These are phyloP conservation scores for Diplocarpon mali DNA, from an alignment of 2,329 filamentous ascomycete genomes.

Conservation along the genomic window DNA sequence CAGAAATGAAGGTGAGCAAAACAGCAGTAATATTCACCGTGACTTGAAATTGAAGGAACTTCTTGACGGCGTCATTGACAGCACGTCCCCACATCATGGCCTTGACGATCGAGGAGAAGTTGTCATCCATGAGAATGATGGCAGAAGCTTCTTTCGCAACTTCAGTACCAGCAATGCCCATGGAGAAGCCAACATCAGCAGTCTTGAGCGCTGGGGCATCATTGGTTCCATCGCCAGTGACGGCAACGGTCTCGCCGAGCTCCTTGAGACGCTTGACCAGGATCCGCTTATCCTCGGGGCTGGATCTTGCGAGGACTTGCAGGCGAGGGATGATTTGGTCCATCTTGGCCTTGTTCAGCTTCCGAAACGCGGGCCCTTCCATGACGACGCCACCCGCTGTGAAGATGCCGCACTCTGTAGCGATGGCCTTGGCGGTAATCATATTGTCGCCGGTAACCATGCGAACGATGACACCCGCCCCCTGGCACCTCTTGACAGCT, in stretches of 20 bases:
- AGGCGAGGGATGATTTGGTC: constrained; percentile 48
- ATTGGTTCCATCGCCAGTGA: constrained; percentile 57
- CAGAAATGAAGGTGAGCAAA: constrained; percentile 64
- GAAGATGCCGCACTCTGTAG: constrained; percentile 56
- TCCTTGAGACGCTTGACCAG: constrained; percentile 54
- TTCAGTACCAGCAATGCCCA: constrained; percentile 56
- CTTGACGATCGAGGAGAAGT: constrained; percentile 52
- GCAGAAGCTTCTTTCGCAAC: constrained; percentile 51
- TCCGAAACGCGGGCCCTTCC: constrained; percentile 58
- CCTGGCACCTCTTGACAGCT: constrained; percentile 55
- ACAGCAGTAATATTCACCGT: constrained; percentile 76
- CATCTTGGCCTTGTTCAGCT: constrained; percentile 48
- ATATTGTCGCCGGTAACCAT: constrained; percentile 69
- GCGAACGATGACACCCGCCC: constrained; percentile 59
- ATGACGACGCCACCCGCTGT: constrained; percentile 47
- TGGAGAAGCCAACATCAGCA: constrained; percentile 56
- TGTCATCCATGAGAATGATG: constrained; percentile 52
- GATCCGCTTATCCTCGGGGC: constrained; percentile 57
- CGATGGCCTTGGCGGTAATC: constrained; percentile 62
- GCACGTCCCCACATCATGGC: constrained; percentile 51
- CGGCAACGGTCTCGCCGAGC: constrained; percentile 54
- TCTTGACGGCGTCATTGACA: constrained; percentile 42
- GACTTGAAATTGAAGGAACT: constrained; percentile 47
- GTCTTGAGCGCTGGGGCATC: constrained; percentile 55
- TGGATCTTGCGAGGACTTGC: constrained; percentile 57